Base-by-base conservation (phyloP, 139 green algal species). In the Tetradesmus lagerheimii region DNA sequence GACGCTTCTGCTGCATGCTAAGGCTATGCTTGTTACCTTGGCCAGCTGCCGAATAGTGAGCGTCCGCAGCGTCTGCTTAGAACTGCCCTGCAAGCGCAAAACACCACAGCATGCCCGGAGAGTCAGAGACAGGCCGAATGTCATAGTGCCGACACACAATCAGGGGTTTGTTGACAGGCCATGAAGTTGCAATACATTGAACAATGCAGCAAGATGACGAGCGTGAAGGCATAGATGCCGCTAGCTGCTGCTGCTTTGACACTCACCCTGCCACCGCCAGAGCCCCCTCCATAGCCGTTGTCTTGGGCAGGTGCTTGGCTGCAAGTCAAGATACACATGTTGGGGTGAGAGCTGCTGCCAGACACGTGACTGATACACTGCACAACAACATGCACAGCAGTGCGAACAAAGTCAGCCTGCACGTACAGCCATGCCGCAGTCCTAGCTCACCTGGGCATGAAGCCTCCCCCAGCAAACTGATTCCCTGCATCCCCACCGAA, bases 11-110 rank as follows among this genome's bases (percentile, higher is more conserved):
- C 78, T 85, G 41, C 79, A 62, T 37, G 14, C 37, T 41, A 4
- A 11, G 14, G 16, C 38, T 23, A 53, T 71, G 57, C 25, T 6
- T n/a, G 57, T 38, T 35, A 92, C 80, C 64, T 97, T 91, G 25
- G 80, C 41, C 23, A 97, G 90, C 83, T 97, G 95, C 88, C 95
- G 96, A 50, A 97, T 78, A 23, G 95, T 97, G 9, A 97, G 16
- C 2, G 93, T 83, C 16, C 94, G 89, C 67, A 97, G 87, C 12
- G 94, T 95, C 53, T 95, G 86, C 71, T 29, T 90, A 0, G 77
- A 47, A 14, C 37, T 85, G 34, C 41, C 23, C 85, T 89, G 41
- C 39, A 84, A 29, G 18, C 3, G 83, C 2, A 90, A 89, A 50
- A 23, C 37, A 85, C n/a, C 14, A 47, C 16, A 79, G 16, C 23